Conservation (phyloP, 2,329 filamentous ascomycete species). For the Ascosphaera aggregata region DNA sequence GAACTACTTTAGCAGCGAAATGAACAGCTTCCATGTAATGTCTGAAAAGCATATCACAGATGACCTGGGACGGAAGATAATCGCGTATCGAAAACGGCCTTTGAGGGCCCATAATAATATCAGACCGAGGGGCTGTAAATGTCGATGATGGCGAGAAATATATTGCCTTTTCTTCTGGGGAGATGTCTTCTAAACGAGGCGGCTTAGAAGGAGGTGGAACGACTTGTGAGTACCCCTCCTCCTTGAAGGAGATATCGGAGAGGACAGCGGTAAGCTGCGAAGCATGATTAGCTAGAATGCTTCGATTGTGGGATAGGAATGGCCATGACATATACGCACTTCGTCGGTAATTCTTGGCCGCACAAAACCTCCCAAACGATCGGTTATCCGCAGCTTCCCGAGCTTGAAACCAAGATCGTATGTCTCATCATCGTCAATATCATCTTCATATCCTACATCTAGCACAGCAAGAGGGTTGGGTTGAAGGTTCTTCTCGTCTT, state of each 20-base stretch:
- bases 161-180: constrained; percentile 7
- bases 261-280: constrained; percentile 1
- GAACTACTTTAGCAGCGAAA: constrained; percentile 41
- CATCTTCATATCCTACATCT: constrained; percentile 45
- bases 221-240: background rate
- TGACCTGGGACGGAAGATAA: constrained; percentile 33
- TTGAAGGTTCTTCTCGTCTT: constrained; percentile 36
- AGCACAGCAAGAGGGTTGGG: constrained; percentile 37
- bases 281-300: background rate
- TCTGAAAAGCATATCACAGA: constrained; percentile 37
- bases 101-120: constrained; percentile 38
- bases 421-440: constrained; percentile 40
- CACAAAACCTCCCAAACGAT: constrained; percentile 49
- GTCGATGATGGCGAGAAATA: constrained; percentile 41
- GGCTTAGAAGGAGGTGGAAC: background rate
- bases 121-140: constrained; percentile 44
- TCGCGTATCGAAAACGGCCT: constrained; percentile 30
- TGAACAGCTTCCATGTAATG: constrained; percentile 49
- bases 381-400: constrained; percentile 49
- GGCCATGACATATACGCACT: constrained; percentile 20
- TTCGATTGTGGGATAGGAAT: constrained; percentile 1
- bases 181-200: constrained; percentile 1
- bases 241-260: background rate
- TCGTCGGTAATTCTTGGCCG: constrained; percentile 48
- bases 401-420: constrained; percentile 49